phyloP scores from a whole-genome alignment of 305 asterid genomes.

The Fraxinus baroniana region DNA sequence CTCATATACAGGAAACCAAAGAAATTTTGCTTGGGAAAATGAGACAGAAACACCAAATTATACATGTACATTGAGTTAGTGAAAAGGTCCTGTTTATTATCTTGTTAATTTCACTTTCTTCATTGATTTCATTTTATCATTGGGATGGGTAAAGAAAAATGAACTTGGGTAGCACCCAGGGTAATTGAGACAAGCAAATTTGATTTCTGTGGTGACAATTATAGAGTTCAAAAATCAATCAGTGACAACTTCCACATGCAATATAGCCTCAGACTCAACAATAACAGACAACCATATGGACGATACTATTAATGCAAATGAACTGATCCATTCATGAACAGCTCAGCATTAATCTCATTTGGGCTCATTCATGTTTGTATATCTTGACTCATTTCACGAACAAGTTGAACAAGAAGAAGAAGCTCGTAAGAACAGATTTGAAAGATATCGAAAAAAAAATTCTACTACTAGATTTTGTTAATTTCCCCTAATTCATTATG shows the following conservation, averaged over 20 bases:
- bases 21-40: background rate
- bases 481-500: background rate
- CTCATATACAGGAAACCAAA: background rate
- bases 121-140: background rate
- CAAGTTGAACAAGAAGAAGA: background rate
- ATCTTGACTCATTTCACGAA: background rate
- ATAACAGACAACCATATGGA: background rate
- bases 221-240: background rate
- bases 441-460: background rate
- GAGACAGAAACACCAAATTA: background rate
- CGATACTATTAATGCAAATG: background rate
- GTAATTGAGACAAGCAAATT: background rate
- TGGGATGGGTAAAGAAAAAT: background rate
- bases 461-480: background rate
- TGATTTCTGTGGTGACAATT: background rate
- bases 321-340: background rate
- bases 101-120: background rate
- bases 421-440: background rate
- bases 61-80: background rate
- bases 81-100: background rate
- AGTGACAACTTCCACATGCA: background rate
- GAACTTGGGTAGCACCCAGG: background rate
- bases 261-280: background rate
- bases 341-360: background rate
- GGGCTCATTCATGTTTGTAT: background rate